These are phyloP conservation scores for Prunus salicina DNA, from an alignment of 306 rosid species.

Conservation along the genomic window DNA sequence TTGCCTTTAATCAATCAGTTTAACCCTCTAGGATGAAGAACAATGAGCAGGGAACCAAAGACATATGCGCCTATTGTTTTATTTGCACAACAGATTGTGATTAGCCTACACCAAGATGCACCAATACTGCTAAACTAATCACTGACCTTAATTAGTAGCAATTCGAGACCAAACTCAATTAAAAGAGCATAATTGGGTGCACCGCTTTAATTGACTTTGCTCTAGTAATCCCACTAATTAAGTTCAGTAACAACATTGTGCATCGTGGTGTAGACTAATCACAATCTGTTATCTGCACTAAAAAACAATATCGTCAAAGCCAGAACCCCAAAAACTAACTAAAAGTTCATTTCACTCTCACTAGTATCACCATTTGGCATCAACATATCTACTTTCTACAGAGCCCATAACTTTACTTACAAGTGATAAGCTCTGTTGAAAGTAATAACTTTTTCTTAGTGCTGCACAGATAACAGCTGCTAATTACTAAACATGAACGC, in stretches of 20 bases:
- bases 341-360: neutral
- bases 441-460: neutral
- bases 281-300: neutral
- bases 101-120: neutral
- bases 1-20: too few relatives aligned
- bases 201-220: neutral
- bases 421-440: neutral
- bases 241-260: neutral
- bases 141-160: neutral
- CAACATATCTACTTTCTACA: neutral
- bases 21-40: too few relatives aligned
- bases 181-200: neutral
- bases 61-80: too few relatives aligned
- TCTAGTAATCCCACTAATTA: neutral
- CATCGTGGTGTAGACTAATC: neutral
- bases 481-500: neutral
- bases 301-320: neutral
- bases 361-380: neutral
- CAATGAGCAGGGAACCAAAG: too few relatives aligned
- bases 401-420: neutral
- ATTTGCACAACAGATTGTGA: neutral
- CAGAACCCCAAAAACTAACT: neutral
- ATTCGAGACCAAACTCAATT: neutral
- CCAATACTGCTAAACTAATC: neutral
- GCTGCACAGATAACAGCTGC: neutral